phyloP scores from a whole-genome alignment of 2,329 filamentous ascomycete species.

The Aspergillus bombycis region DNA sequence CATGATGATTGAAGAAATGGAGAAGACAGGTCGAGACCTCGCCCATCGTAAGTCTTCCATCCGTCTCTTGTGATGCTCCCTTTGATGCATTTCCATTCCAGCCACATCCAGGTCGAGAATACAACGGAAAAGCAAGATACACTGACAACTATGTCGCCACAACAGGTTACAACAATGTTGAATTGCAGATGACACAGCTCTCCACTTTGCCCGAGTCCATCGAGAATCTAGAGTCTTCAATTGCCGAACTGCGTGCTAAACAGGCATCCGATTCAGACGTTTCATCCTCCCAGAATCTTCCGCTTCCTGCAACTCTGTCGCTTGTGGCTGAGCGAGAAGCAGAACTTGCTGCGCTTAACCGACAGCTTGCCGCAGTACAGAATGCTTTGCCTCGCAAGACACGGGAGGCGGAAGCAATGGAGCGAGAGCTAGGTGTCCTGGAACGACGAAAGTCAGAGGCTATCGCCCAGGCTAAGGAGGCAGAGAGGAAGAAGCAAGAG shows the following conservation, averaged over 20 bases:
- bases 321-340: conserved; percentile 45
- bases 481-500: conserved; percentile 45
- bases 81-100: background rate
- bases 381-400: conserved; percentile 48
- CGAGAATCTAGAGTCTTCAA: conserved; percentile 53
- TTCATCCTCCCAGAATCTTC: conserved; percentile 42
- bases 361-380: conserved; percentile 46
- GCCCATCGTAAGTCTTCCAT: conserved; percentile 53
- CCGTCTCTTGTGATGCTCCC: background rate
- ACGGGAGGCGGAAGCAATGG: conserved; percentile 48
- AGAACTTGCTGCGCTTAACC: conserved; percentile 45
- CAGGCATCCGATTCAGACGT: conserved; percentile 64
- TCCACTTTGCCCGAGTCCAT: conserved; percentile 57
- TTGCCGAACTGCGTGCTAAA: conserved; percentile 56
- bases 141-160: background rate
- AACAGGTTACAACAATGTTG: conserved; percentile 57
- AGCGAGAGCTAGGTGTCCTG: conserved; percentile 46
- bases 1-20: conserved; percentile 72
- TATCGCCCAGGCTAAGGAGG: conserved; percentile 52
- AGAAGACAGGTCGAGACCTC: conserved; percentile 67
- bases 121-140: background rate
- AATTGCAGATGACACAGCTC: conserved; percentile 56
- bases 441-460: conserved; percentile 50
- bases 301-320: conserved; percentile 44
- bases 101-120: background rate